Conservation (phyloP, 768 basidiomycete genomes). For the button mushroom (Agaricus bisporus) region DNA sequence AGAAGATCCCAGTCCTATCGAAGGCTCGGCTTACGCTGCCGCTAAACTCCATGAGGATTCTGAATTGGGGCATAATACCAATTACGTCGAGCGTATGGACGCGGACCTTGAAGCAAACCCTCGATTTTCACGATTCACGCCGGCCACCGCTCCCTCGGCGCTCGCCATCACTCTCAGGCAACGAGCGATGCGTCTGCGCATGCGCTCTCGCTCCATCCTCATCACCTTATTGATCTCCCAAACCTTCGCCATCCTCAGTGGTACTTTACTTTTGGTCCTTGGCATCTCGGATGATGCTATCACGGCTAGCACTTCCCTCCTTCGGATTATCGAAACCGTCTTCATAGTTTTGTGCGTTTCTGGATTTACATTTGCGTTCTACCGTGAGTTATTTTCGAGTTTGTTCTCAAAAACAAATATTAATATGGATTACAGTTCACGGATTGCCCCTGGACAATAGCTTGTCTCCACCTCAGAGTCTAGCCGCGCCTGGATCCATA, state of each 20-base stretch:
- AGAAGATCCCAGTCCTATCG: background rate
- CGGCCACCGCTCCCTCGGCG: background rate
- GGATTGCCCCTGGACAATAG: background rate
- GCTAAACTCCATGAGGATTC: background rate
- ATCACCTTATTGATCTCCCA: background rate
- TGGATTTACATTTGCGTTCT: slow-evolving; percentile 3
- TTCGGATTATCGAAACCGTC: background rate
- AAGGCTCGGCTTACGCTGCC: background rate
- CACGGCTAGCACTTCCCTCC: background rate
- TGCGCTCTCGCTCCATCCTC: background rate
- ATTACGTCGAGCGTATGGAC: background rate
- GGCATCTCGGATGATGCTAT: background rate
- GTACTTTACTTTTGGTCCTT: background rate
- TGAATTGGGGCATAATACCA: background rate
- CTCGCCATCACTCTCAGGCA: background rate
- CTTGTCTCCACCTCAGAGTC: background rate
- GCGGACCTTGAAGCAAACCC: background rate
- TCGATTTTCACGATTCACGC: background rate
- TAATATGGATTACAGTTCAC: background rate
- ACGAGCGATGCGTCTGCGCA: background rate
- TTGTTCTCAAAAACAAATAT: background rate
- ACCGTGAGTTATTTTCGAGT: background rate
- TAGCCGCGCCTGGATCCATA: background rate
- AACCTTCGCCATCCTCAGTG: background rate
- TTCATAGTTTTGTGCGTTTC: slow-evolving; percentile 3